phyloP scores from a whole-genome alignment of 164 flowering plant genomes.

The Dillenia suffruticosa region DNA sequence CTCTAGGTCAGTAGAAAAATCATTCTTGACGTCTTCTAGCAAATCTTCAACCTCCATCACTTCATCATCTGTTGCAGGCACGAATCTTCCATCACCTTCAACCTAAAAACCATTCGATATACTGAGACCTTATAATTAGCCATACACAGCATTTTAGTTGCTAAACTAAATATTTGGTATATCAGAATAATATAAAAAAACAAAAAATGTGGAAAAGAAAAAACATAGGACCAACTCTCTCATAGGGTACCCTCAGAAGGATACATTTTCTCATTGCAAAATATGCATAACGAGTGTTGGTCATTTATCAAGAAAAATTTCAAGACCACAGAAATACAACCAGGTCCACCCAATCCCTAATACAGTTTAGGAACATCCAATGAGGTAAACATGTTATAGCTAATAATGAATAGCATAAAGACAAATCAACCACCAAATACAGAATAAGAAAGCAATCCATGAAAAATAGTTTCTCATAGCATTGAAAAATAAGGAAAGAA shows the following conservation, averaged over 20 bases:
- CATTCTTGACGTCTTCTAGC: constrained; percentile 48
- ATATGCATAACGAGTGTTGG: too few species aligned
- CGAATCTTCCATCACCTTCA: constrained; percentile 74
- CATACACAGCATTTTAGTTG: neutral
- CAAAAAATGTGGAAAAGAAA: neutral
- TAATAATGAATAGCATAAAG: neutral
- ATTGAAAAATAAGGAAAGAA: too few species aligned
- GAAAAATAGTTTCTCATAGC: too few species aligned
- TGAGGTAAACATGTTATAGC: neutral
- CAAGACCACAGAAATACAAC: neutral
- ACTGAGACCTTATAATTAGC: neutral
- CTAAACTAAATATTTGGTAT: neutral
- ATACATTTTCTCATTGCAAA: too few species aligned
- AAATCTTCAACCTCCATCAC: constrained; percentile 75
- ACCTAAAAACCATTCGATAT: constrained; percentile 36
- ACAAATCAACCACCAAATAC: neutral
- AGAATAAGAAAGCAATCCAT: neutral
- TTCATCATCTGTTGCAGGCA: constrained; percentile 91
- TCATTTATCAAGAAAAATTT: too few species aligned
- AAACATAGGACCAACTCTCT: neutral
- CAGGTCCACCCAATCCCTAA: neutral
- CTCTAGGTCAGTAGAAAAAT: constrained; percentile 27
- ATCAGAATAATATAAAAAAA: neutral
- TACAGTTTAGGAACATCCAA: neutral
- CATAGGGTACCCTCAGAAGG: neutral